phyloP scores from a whole-genome alignment of 2,329 filamentous ascomycete genomes.

The Botrytis sinoallii region DNA sequence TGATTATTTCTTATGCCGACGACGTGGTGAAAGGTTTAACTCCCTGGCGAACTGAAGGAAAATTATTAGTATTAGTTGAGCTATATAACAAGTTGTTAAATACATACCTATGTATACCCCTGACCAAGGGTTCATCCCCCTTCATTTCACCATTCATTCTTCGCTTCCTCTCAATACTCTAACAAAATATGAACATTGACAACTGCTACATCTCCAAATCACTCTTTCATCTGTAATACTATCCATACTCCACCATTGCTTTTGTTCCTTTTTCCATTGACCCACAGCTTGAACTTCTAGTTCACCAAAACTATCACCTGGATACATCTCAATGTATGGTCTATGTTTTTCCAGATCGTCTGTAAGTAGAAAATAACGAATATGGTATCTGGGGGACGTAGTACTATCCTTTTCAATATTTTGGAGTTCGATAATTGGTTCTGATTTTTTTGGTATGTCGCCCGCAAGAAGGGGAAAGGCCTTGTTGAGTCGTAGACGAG shows the following conservation, averaged over 20 bases:
- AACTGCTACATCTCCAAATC: background rate
- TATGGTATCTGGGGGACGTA: background rate
- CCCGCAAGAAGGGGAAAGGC: background rate
- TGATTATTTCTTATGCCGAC: background rate
- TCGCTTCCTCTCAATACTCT: background rate
- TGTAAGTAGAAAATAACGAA: background rate
- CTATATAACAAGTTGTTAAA: background rate
- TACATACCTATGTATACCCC: background rate
- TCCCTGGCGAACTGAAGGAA: too few relatives aligned
- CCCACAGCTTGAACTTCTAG: background rate
- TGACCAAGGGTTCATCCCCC: background rate
- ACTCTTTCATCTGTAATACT: background rate
- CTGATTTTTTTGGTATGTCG: background rate
- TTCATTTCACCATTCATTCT: background rate
- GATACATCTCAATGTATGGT: conserved; percentile 9
- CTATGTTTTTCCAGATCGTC: background rate
- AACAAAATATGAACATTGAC: background rate
- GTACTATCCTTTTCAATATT: background rate
- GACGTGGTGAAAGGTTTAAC: too few relatives aligned
- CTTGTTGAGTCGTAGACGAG: background rate
- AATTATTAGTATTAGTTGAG: background rate
- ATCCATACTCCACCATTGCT: background rate
- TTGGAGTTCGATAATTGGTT: background rate
- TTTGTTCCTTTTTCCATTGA: background rate
- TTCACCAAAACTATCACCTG: background rate